Evolutionary conservation across 345 rosid species (phyloP).

Genomic region (Populus alba): DNA sequence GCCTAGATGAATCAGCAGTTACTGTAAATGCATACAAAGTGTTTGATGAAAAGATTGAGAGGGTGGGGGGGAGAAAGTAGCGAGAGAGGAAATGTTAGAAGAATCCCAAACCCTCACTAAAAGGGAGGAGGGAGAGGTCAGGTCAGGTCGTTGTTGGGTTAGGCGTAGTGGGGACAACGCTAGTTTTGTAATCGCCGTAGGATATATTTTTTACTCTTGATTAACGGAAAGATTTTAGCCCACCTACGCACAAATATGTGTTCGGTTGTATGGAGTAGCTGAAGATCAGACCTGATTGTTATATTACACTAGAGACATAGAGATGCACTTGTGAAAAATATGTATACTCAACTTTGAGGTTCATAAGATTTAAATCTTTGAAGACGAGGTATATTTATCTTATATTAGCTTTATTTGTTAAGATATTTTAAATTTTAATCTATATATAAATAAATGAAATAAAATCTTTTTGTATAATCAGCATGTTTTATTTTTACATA

Average conservation of each 20-base stretch:
- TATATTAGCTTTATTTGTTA: too few species aligned
- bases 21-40: background rate
- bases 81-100: background rate
- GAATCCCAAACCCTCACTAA: background rate
- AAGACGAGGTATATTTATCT: background rate
- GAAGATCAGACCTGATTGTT: background rate
- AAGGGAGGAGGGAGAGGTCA: background rate
- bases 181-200: background rate
- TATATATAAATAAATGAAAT: too few species aligned
- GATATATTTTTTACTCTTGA: background rate
- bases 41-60: conserved; percentile 6
- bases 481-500: too few species aligned
- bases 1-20: background rate
- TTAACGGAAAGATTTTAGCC: background rate
- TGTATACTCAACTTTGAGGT: background rate
- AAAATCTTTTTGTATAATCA: too few species aligned
- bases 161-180: conserved; percentile 15
- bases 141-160: conserved; percentile 19
- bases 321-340: background rate
- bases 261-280: background rate
- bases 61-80: background rate
- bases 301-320: background rate
- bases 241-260: background rate
- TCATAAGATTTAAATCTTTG: background rate
- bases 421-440: too few species aligned